Percentiles rank a stretch among this genome's conserved stretches.
phyloP scores from a whole-genome alignment of 1,139 yeast species.

The Suhomyces bolitotheri region DNA sequence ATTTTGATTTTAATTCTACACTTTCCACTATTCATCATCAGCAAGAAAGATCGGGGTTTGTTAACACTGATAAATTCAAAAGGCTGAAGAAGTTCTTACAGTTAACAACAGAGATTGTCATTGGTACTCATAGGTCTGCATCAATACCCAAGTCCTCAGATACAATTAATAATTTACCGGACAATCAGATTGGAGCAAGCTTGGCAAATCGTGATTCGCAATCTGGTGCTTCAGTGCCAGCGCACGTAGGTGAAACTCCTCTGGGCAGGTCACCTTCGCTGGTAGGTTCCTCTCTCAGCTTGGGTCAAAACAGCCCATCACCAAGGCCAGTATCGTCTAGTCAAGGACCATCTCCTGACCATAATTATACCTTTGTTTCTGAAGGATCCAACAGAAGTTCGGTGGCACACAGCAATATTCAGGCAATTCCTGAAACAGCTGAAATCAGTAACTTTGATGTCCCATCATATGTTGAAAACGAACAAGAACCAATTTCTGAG shows the following conservation, averaged over 20 bases:
- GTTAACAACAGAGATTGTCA: slow-evolving; percentile 71
- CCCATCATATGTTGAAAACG: slow-evolving; percentile 18
- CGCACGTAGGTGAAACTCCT: background rate
- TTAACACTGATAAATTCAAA: slow-evolving; percentile 77
- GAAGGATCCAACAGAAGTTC: slow-evolving; percentile 3
- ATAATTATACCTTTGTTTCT: background rate
- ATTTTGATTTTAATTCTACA: slow-evolving; percentile 25
- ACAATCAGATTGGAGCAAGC: background rate
- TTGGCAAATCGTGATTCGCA: background rate
- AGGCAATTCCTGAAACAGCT: background rate
- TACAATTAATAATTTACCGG: background rate
- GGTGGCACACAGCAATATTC: background rate
- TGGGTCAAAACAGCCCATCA: slow-evolving; percentile 5
- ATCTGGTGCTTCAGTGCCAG: background rate
- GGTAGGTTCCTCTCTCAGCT: slow-evolving; percentile 6
- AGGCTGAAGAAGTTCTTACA: slow-evolving; percentile 75
- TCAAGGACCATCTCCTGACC: slow-evolving; percentile 1
- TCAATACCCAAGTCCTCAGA: background rate
- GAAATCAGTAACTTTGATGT: slow-evolving; percentile 12
- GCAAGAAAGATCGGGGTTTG: slow-evolving; percentile 48
- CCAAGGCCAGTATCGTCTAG: slow-evolving; percentile 1
- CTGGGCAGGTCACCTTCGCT: slow-evolving; percentile 5
- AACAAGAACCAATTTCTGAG: background rate
- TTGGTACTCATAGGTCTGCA: slow-evolving; percentile 65
- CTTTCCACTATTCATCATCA: slow-evolving; percentile 23